A percentile compares a stretch with the other conserved stretches of the same genome.
phyloP scores from a whole-genome alignment of 306 rosid genomes.

The Cicer judaicum region DNA sequence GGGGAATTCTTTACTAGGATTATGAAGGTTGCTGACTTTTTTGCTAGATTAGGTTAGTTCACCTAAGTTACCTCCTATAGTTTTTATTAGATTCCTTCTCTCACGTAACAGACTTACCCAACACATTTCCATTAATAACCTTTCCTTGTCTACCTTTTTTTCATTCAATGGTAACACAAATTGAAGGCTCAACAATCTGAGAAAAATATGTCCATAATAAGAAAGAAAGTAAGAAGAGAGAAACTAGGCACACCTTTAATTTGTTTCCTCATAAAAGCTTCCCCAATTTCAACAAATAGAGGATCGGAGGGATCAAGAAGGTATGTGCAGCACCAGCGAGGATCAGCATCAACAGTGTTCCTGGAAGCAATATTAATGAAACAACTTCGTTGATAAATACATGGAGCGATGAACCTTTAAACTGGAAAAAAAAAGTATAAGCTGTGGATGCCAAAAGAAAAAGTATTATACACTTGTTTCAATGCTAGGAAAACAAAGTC shows the following conservation, averaged over 20 bases:
- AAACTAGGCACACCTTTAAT: constrained; percentile 65
- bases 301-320: constrained; percentile 97
- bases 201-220: not conserved
- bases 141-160: not conserved
- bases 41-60: not conserved
- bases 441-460: constrained; percentile 30
- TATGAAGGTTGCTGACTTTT: not conserved
- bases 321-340: constrained; percentile 90
- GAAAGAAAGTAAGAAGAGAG: not conserved
- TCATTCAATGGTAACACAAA: not conserved
- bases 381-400: constrained; percentile 44
- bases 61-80: not conserved
- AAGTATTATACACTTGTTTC: not conserved
- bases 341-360: constrained; percentile 79
- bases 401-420: constrained; percentile 31
- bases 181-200: not conserved
- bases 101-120: not conserved
- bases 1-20: not conserved
- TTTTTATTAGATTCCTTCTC: not conserved
- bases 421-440: not conserved
- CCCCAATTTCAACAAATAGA: constrained; percentile 84
- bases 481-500: constrained; percentile 20
- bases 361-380: constrained; percentile 49
- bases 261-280: constrained; percentile 77
- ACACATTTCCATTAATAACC: not conserved